A percentile compares a stretch with the other conserved stretches of the same genome.
phyloP scores from a whole-genome alignment of 177 flowering plant genomes.

The Telopea speciosissima region DNA sequence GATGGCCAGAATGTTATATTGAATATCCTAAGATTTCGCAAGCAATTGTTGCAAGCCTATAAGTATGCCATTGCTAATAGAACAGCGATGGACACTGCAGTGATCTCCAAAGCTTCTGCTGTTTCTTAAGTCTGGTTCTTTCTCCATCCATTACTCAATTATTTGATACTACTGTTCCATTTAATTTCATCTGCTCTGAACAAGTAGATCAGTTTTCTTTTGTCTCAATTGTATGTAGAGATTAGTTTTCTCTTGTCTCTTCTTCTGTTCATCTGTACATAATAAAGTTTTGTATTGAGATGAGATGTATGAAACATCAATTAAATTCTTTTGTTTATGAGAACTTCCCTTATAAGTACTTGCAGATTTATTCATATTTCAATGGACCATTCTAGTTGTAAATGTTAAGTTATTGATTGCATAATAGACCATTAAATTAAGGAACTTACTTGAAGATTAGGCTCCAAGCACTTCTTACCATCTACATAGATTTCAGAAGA shows the following conservation, averaged over 20 bases:
- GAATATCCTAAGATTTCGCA: conserved; percentile 53
- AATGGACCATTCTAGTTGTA: too few species aligned
- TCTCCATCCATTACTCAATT: neutral
- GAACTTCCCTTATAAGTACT: too few species aligned
- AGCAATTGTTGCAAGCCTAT: conserved; percentile 49
- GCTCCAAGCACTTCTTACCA: too few species aligned
- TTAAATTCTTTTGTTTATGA: neutral
- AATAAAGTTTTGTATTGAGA: neutral
- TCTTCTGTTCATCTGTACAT: neutral
- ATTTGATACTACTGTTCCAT: neutral
- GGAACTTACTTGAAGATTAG: too few species aligned
- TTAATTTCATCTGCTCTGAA: neutral
- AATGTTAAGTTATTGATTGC: too few species aligned
- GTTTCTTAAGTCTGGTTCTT: neutral
- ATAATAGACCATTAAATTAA: too few species aligned
- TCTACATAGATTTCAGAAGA: too few species aligned
- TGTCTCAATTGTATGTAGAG: too few species aligned
- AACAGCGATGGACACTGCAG: neutral
- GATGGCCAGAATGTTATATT: conserved; percentile 70
- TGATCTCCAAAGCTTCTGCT: neutral
- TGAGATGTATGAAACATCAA: neutral
- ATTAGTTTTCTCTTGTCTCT: neutral
- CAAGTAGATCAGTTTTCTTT: neutral
- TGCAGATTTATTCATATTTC: too few species aligned
- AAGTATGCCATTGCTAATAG: conserved; percentile 23